phyloP scores from a whole-genome alignment of 345 rosid species.

The Raphanus raphanistrum region DNA sequence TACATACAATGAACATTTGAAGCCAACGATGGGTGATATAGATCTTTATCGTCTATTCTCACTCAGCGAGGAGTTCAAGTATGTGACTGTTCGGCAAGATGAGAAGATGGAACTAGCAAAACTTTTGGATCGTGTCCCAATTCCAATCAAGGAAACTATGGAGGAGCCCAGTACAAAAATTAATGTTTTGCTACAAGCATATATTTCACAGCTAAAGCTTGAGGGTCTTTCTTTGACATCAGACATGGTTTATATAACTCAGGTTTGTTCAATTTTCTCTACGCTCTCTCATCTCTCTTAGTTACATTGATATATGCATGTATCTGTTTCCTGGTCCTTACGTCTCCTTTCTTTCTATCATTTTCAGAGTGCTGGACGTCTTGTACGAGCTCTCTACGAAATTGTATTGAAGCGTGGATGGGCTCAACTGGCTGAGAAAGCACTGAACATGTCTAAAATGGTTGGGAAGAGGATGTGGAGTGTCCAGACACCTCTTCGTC shows the following conservation, averaged over 20 bases:
- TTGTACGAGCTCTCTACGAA: conserved; percentile 87
- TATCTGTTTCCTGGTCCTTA: conserved; percentile 12
- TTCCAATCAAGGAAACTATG: conserved; percentile 90
- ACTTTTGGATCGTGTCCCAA: conserved; percentile 89
- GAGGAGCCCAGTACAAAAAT: conserved; percentile 98
- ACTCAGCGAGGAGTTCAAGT: conserved; percentile 90
- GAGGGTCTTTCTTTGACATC: conserved; percentile 94
- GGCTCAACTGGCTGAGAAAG: conserved; percentile 94
- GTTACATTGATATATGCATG: neutral
- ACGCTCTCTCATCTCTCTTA: conserved; percentile 4
- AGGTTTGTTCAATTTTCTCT: conserved; percentile 47
- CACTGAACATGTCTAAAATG: conserved; percentile 90
- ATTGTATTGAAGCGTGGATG: conserved; percentile 93
- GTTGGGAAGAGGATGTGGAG: conserved; percentile 95
- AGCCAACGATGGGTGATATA: conserved; percentile 96
- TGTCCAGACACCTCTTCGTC: conserved; percentile 93
- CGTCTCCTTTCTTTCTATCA: conserved; percentile 21
- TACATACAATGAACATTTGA: conserved; percentile 87
- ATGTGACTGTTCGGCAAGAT: conserved; percentile 93
- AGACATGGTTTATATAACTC: conserved; percentile 93
- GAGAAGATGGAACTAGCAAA: conserved; percentile 99
- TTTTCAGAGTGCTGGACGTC: conserved; percentile 86
- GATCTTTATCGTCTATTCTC: conserved; percentile 87
- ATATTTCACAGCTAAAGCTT: conserved; percentile 92
- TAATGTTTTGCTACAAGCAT: conserved; percentile 91